Evolutionary conservation across 305 asterid genomes (phyloP).

Genomic region (Fraxinus velutina): DNA sequence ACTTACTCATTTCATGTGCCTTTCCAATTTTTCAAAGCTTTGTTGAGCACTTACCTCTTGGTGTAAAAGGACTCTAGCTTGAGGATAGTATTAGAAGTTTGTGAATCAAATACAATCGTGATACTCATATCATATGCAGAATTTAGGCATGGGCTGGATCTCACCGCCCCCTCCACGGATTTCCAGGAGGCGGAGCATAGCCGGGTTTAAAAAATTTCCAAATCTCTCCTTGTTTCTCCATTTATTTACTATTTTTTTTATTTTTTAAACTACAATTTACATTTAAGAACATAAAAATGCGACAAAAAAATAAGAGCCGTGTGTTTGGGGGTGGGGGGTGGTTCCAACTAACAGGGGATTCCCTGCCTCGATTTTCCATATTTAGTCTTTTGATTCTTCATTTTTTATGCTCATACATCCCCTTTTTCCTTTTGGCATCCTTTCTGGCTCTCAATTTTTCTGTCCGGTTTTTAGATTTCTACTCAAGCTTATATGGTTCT

Average conservation of each 20-base stretch:
- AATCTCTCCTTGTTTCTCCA: background rate
- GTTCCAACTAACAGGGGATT: background rate
- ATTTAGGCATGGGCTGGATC: background rate
- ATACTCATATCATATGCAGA: background rate
- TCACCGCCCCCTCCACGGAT: background rate
- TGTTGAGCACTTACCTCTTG: background rate
- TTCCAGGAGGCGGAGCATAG: background rate
- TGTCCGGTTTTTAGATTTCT: background rate
- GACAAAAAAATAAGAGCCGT: background rate
- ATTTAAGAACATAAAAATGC: background rate
- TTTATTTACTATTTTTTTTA: background rate
- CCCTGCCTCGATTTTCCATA: background rate
- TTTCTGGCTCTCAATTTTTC: background rate
- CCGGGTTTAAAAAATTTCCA: background rate
- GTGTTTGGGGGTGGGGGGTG: background rate
- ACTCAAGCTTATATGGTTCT: background rate
- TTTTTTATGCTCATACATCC: background rate
- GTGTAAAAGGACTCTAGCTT: background rate
- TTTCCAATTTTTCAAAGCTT: background rate
- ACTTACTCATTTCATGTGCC: background rate
- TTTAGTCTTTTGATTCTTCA: background rate
- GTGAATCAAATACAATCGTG: background rate
- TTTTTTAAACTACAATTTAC: background rate
- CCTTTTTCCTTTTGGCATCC: background rate
- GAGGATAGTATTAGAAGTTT: background rate